Evolutionary conservation across 1,284 basidiomycete genomes (phyloP), one percentile per base, ranked within the genome.

Genomic region (Pisolithus thermaeus): DNA sequence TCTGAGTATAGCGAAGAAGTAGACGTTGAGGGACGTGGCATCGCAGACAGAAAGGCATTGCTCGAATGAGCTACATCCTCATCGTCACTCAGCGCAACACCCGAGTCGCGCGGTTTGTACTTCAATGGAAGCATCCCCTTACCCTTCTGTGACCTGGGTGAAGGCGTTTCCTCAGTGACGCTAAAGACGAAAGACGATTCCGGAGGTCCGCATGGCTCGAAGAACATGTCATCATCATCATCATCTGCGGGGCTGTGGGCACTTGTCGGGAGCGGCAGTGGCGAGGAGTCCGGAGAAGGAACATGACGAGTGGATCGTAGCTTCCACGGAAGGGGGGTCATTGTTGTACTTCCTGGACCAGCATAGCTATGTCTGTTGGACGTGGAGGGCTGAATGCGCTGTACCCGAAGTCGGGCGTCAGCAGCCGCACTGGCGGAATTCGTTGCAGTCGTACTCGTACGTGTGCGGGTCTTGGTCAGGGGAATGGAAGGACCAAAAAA

Each of bases 401-500:
- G 25, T 28, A 49, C 1, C 12, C 48, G 50, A 23, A 46, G 50
- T 51, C 58, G 54, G 1, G 49, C 49, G 1, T 50, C 37, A 8
- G 52, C 50, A 12, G 43, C 35, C 14, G 49, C 27, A 1, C 37
- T 39, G 25, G 52, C 7, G n/a, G 52, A 50, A 42, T 56, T 67
- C 0, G 63, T 67, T 11, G 53, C 20, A 2, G 32, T 39, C 18
- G 55, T 56, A 40, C 27, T 56, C 27, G 62, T 69, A 12, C 56
- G 60, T 12, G 60, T 46, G 40, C 58, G 65, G 0, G 52, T 35
- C 49, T 59, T 61, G 37, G 40, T 45, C 16, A 68, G 61, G 36
- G 75, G 70, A 52, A 87, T 84, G 28, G 78, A 59, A 6, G 86
- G 84, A 1, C 85, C 84, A 58, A 89, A 89, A 65, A 90, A 89